These are phyloP conservation scores for Erigeron canadensis DNA, from an alignment of 129 eudicot genomes.

Conservation along the genomic window DNA sequence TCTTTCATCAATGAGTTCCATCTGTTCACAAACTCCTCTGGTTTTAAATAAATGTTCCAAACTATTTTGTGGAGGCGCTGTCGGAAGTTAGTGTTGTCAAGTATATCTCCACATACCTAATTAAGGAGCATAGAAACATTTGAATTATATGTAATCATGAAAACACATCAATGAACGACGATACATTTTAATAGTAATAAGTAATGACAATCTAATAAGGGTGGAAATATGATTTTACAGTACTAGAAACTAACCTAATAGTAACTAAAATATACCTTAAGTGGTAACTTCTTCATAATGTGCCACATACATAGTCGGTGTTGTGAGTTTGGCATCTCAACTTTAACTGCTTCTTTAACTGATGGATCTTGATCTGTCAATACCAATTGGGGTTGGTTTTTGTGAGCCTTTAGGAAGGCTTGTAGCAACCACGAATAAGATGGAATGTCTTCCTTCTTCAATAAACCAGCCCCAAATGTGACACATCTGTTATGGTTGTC, in stretches of 20 bases:
- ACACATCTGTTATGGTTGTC: background rate
- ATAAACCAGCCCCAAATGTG: background rate
- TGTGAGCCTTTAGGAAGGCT: background rate
- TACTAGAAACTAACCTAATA: no score
- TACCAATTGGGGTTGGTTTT: background rate
- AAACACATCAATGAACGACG: no score
- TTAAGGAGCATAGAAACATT: background rate
- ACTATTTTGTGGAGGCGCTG: background rate
- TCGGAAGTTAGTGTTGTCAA: background rate
- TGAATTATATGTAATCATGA: background rate
- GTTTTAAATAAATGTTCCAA: background rate
- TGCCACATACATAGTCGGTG: constrained; percentile 6
- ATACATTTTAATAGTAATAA: no score
- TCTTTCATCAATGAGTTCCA: background rate
- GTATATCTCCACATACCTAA: background rate
- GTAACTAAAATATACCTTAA: background rate
- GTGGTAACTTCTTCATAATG: background rate
- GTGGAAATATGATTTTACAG: no score
- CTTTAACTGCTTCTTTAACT: background rate
- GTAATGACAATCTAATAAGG: no score
- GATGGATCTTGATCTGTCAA: background rate
- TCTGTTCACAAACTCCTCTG: background rate
- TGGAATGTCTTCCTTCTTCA: background rate
- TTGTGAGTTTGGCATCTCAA: background rate
- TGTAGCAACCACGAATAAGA: background rate